Evolutionary conservation across 495 filamentous ascomycete species (phyloP).

Genomic region (Penicillium manginii): DNA sequence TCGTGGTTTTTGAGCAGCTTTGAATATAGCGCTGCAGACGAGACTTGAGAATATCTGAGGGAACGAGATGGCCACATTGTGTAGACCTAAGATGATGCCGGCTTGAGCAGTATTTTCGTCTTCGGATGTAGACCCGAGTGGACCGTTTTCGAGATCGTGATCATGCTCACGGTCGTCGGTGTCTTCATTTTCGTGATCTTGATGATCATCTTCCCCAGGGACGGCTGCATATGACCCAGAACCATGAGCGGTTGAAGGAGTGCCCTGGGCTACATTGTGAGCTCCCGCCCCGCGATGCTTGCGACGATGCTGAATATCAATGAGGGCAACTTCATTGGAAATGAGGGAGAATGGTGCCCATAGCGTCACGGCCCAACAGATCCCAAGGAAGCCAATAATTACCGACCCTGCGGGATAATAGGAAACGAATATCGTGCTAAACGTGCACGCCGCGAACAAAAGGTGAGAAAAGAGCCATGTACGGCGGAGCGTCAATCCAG

Average conservation of each 20-base stretch:
- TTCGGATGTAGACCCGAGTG: slow-evolving; percentile 10
- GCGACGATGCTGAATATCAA: slow-evolving; percentile 69
- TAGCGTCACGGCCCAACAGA: slow-evolving; percentile 85
- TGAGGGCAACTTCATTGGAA: slow-evolving; percentile 78
- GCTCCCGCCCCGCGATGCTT: slow-evolving; percentile 41
- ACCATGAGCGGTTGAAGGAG: background rate
- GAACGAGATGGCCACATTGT: slow-evolving; percentile 87
- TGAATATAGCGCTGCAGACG: slow-evolving; percentile 79
- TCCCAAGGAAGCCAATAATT: slow-evolving; percentile 76
- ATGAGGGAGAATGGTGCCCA: slow-evolving; percentile 96
- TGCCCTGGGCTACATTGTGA: slow-evolving; percentile 5
- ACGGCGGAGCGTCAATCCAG: slow-evolving; percentile 79
- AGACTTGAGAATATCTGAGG: slow-evolving; percentile 89
- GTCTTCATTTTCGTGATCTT: background rate
- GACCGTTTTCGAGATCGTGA: slow-evolving; percentile 36
- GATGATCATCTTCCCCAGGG: slow-evolving; percentile 12
- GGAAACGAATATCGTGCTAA: slow-evolving; percentile 76
- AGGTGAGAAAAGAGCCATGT: slow-evolving; percentile 83
- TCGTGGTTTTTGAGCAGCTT: slow-evolving; percentile 77
- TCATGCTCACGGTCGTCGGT: slow-evolving; percentile 13
- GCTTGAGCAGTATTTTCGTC: slow-evolving; percentile 61
- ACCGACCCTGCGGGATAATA: slow-evolving; percentile 67
- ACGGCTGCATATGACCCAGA: slow-evolving; percentile 16
- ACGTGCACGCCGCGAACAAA: slow-evolving; percentile 77
- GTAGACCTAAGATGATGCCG: slow-evolving; percentile 85